These are phyloP conservation scores for Extremus antarcticus DNA, from an alignment of 495 filamentous ascomycete genomes.

Conservation along the genomic window DNA sequence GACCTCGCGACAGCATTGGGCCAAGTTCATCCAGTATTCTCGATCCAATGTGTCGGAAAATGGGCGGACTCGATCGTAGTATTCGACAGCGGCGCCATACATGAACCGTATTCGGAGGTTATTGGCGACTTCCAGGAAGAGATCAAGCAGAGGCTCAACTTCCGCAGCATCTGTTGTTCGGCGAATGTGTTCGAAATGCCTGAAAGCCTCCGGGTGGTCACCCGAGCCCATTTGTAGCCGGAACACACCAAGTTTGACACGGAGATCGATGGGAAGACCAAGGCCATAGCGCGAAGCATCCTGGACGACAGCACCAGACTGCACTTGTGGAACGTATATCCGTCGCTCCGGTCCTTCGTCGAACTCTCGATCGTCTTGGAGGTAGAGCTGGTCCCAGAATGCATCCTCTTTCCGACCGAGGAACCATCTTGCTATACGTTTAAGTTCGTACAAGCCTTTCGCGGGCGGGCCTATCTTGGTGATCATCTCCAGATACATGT, in stretches of 20 bases:
- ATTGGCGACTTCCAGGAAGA: conserved; percentile 63
- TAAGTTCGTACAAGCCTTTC: conserved; percentile 56
- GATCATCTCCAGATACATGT: conserved; percentile 72
- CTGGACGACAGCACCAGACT: conserved; percentile 41
- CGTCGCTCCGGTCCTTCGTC: conserved; percentile 60
- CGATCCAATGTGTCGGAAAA: conserved; percentile 48
- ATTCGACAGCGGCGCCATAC: conserved; percentile 56
- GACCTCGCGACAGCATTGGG: conserved; percentile 57
- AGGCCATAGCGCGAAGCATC: conserved; percentile 50
- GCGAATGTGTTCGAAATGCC: conserved; percentile 49
- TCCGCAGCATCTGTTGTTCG: conserved; percentile 55
- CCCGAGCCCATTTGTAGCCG: conserved; percentile 52
- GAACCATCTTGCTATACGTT: conserved; percentile 66
- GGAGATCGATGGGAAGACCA: conserved; percentile 66
- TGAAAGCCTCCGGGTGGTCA: conserved; percentile 63
- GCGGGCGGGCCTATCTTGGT: conserved; percentile 30
- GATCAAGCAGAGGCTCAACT: conserved; percentile 35
- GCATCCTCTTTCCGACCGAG: conserved; percentile 60
- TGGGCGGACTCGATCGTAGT: conserved; percentile 57
- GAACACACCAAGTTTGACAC: conserved; percentile 77
- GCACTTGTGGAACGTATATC: conserved; percentile 44
- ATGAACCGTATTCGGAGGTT: conserved; percentile 47
- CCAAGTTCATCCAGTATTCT: conserved; percentile 56
- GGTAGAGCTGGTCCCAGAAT: conserved; percentile 63
- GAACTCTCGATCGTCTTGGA: conserved; percentile 84